These are phyloP conservation scores for Aspergillus haitiensis DNA, from an alignment of 495 filamentous ascomycete genomes.

Conservation along the genomic window DNA sequence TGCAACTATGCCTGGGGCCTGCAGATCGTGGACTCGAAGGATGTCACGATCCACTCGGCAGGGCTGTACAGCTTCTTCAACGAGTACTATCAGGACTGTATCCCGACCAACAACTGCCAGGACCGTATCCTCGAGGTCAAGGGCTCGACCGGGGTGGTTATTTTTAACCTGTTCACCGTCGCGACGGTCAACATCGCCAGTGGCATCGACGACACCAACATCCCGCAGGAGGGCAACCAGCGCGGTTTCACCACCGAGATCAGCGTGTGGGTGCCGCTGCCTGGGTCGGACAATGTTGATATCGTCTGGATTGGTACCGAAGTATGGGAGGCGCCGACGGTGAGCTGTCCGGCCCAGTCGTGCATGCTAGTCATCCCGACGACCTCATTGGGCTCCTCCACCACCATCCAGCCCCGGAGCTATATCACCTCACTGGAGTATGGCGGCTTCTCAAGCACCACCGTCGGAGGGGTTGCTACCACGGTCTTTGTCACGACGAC, in stretches of 20 bases:
- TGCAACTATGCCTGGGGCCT: constrained; percentile 64
- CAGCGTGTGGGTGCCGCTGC: neutral
- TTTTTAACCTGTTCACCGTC: constrained; percentile 69
- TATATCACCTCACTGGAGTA: constrained; percentile 3
- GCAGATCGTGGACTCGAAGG: constrained; percentile 55
- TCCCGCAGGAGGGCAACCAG: neutral
- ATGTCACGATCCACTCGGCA: constrained; percentile 59
- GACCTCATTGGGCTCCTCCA: neutral
- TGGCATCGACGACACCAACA: neutral
- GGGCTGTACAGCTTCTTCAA: constrained; percentile 70
- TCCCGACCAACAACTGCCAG: constrained; percentile 36
- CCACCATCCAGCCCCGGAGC: constrained; percentile 1
- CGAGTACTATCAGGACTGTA: constrained; percentile 38
- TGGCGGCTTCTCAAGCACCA: neutral
- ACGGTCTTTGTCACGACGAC: constrained; percentile 2
- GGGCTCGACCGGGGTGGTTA: constrained; percentile 49
- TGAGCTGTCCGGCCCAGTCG: neutral
- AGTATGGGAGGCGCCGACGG: neutral
- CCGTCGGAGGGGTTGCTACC: neutral
- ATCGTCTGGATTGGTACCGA: constrained; percentile 51
- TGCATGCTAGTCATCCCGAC: constrained; percentile 3
- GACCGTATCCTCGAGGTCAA: constrained; percentile 25
- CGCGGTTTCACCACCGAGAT: neutral
- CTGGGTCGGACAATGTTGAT: constrained; percentile 57
- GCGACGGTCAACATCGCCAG: neutral